Evolutionary conservation across 2,329 filamentous ascomycete genomes (phyloP), one percentile per base, ranked within the genome.

Genomic region (Colletotrichum costaricense): DNA sequence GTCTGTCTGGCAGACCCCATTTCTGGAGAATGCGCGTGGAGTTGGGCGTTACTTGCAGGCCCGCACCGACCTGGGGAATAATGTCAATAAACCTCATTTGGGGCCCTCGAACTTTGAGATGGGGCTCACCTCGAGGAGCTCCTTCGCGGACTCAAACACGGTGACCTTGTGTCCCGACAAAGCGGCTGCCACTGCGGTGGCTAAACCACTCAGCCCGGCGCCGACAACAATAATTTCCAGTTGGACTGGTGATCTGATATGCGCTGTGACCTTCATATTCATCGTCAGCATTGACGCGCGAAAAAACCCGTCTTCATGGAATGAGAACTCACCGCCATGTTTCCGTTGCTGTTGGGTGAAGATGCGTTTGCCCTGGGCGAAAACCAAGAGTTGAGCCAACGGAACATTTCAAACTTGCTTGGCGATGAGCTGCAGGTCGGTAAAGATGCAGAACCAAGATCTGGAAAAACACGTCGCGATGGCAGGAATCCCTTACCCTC

Each of bases 31-130:
- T 81, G 9, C 85, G 83, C 2, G 87, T 86, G 0, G 85, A 82
- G 67, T 87, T 88, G 5, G 88, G 86, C 0, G 86, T 88, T 4
- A 89, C 81, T 74, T 89, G 88, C n/a, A 89, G 81, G 1, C 88
- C 87, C 16, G 87, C 87, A 8, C 88, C 88, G 28, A 88, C 82
- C 83, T 88, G 74, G 46, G 60, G 62, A 16, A 6, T 7, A 24
- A 60, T n/a, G 67, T 59, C 28, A 71, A 56, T 60, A 63, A 68
- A 68, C 11, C 42, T 35, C 59, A 64, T 59, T 56, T 59, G 63
- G 54, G 71, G 30, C 38, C 52, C 63, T 26, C 24, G 3, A 14
- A 8, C 2, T 33, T 9, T 14, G 19, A 26, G 2, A 16, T 14
- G 22, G 46, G 58, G 11, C n/a, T n/a, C 75, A 85, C 81, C 78